Evolutionary conservation across 2,329 filamentous ascomycete genomes (phyloP), one percentile per base, ranked within the genome.

Genomic region (Kalaharituber pfeilii): DNA sequence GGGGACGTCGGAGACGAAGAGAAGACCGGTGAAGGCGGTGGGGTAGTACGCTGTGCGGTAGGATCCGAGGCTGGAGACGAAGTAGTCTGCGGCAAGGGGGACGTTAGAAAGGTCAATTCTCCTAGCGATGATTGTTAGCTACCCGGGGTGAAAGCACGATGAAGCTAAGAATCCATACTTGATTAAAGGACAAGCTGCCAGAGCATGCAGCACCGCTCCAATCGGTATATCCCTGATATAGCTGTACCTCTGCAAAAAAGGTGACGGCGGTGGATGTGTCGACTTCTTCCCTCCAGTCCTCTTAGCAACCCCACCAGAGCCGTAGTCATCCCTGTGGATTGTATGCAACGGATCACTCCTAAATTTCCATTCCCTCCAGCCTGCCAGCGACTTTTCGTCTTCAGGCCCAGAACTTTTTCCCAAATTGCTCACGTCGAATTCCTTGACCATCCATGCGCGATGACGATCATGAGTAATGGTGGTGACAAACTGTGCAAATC

Each of bases 301-400:
- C 18, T 20, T 47, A 22, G n/a, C 25, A 18, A 20, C 13, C 24
- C 42, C 42, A 9, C 30, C 30, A 36, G 30, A 36, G n/a, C 30
- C 30, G 25, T 20, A 29, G 18, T 54, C 45, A 15, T 57, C 39
- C 26, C 51, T 27, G 44, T 50, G 52, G 25, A 62, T 63, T 13
- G 62, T 62, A 49, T 60, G 61, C 22, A 63, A 53, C 9, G 57
- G 60, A 27, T 58, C 59, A 25, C 53, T 56, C 49, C 60, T 53
- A 49, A 64, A 64, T 49, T 65, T 65, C 63, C 63, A 65, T 28
- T 65, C 63, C 45, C 62, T 58, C 63, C 63, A 65, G 15, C 62
- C 59, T 13, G 63, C 63, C 44, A 63, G 25, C 20, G 61, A 59
- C 39, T 59, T 52, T n/a, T 63, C 59, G 24, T 60, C 55, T 8